Base-by-base conservation (phyloP, 768 basidiomycete species). In the Boletales sp. region DNA sequence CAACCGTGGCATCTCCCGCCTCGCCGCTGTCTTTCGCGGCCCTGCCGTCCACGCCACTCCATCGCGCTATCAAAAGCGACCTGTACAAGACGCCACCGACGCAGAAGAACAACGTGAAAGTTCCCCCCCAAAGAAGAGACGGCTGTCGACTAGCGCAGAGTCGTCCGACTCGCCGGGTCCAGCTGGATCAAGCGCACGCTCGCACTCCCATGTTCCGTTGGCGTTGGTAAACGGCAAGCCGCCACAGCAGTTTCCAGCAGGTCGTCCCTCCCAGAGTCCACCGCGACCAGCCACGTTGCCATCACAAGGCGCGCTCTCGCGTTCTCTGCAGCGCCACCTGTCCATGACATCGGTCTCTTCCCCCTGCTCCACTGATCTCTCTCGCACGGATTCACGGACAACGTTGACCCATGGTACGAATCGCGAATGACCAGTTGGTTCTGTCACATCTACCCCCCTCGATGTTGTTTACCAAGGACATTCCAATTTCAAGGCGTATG, bases 231-330 rank as follows among this genome's bases (percentile, higher is more conserved):
- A 66, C 15, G 66, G 68, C 31, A 69, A 56, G 29, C 61, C 63
- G 39, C 66, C 68, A 37, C 64, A 64, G 17, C 68, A 68, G 40
- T 65, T 55, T 40, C 61, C 66, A 8, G 57, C 63, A 4, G 67
- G 67, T 9, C 56, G 32, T 29, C 55, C 47, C 3, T 53, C 57
- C 8, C 40, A 52, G 4, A 48, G 35, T 14, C 44, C 47, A 21
- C 48, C 41, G 0, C 51, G 51, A 13, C 37, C 46, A 1, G 8
- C 21, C 12, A 40, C 45, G 2, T 41, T 48, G 8, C 51, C 52
- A 18, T 32, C 53, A 4, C 61, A 53, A 37, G 54, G 52, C 9
- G 18, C 51, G 1, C 48, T 57, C 11, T 47, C 53, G 12, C 65
- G 60, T 41, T 56, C 64, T 4, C 39, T 65, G 35, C 60, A 64